Percentiles rank a stretch among this genome's conserved stretches.
phyloP scores from a whole-genome alignment of 2,329 filamentous ascomycete genomes.

The Ophiosphaerella herpotricha region DNA sequence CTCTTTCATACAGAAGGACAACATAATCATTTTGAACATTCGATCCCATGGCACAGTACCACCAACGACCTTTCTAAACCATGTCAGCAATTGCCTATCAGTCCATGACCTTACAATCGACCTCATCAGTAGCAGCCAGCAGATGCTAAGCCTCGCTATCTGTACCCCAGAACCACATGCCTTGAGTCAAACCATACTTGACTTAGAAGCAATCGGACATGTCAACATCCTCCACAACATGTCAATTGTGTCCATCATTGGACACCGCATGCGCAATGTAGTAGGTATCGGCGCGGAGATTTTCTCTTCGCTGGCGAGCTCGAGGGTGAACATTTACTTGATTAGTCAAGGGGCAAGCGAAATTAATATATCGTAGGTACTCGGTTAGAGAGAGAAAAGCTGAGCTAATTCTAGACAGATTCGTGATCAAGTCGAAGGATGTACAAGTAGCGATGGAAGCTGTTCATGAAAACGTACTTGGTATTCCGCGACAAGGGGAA shows the following conservation, averaged over 20 bases:
- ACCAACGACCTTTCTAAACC: conserved; percentile 88
- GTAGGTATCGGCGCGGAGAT: conserved; percentile 82
- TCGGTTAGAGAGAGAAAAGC: not conserved
- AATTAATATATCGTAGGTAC: conserved; percentile 80
- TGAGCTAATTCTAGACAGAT: not conserved
- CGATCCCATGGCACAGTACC: conserved; percentile 93
- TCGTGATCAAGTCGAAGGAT: conserved; percentile 5
- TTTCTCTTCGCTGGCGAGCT: conserved; percentile 81
- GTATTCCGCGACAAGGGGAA: conserved; percentile 16
- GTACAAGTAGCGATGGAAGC: conserved; percentile 87
- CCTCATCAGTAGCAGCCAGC: conserved; percentile 89
- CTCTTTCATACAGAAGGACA: conserved; percentile 64
- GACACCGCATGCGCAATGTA: conserved; percentile 95
- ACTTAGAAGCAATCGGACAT: conserved; percentile 77
- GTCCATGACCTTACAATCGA: conserved; percentile 83
- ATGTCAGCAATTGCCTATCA: conserved; percentile 85
- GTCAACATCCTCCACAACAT: conserved; percentile 85
- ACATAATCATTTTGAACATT: conserved; percentile 92
- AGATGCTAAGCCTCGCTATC: conserved; percentile 85
- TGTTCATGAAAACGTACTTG: conserved; percentile 73
- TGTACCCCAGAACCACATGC: conserved; percentile 62
- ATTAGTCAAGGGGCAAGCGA: conserved; percentile 97
- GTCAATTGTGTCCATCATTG: conserved; percentile 90
- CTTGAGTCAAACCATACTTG: conserved; percentile 54
- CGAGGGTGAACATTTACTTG: conserved; percentile 95